Base-by-base conservation (phyloP, 2,329 filamentous ascomycete genomes). In the Bipolaris gigantea region DNA sequence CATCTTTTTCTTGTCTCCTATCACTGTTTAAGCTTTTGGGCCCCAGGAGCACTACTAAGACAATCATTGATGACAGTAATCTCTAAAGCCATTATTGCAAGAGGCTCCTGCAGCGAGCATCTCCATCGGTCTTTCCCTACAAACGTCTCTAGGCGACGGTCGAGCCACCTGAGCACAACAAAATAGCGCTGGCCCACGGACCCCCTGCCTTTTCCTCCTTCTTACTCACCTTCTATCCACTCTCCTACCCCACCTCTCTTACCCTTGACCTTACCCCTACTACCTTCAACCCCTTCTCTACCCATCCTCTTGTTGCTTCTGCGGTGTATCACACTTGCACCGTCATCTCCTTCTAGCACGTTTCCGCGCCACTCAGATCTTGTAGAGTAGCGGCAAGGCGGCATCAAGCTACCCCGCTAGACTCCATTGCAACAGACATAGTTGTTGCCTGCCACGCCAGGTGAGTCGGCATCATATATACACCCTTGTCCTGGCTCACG, bases 61-160 rank as follows among this genome's bases (percentile, higher is more conserved):
- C 33, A 11, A 7, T 11, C 33, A 38, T 53, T 48, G 21, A 44
- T 45, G 38, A 63, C 60, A 72, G 66, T 70, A 71, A 70, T 71
- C 62, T 61, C 57, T 62, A 62, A 57, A 63, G 47, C 53, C 53
- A 46, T 50, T 53, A 48, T 49, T 56, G 61, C 56, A 55, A 50
- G 56, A 57, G 49, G 64, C 55, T 60, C 58, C 58, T 61, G 55
- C 60, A 56, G 43, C 44, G 30, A 44, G 59, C 41, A 53, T 49
- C 55, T 48, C 47, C 63, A 48, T 59, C 52, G 33, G 58, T 58
- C 56, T 61, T 43, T 47, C 44, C 49, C 46, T 32, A 32, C 35
- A 50, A 47, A 42, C 47, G 27, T 36, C 34, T 50, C 33, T 48
- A 56, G 35, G 43, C 51, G 49, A 40, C 50, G 48, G 39, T 51